Evolutionary conservation across 306 rosid genomes (phyloP), one percentile per base, ranked within the genome.

Genomic region (Cucumis sativus): DNA sequence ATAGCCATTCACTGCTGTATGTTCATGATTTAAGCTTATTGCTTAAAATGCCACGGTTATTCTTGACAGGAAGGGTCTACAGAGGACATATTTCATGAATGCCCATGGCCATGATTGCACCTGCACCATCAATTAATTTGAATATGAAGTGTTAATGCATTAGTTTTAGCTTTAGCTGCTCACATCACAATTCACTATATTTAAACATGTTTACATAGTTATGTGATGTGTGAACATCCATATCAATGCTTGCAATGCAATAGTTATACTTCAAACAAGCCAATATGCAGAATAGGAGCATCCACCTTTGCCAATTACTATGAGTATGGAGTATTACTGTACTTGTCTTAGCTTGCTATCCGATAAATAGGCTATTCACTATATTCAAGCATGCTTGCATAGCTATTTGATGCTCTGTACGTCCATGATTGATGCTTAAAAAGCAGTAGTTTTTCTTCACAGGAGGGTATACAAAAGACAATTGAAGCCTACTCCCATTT

Each of bases 391-490:
- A 47, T 25, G 77, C 39, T 52, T 30, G 11, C 61, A 17, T 52
- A 51, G 11, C 61, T 16, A 30, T 72, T 8, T 55, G 12, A 25
- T 25, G 68, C 79, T 59, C 14, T 75, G 52, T 17, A 74, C 49
- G 21, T 40, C 39, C 64, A 55, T 52, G 30, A 55, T 74, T 75
- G 23, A 60, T 57, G 49, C 67, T 16, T 75, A 21, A 43, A 59
- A 75, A 20, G 67, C 14, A 49, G 30, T 80, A 75, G 37, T 33
- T 33, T 63, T 74, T 82, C 80, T 68, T 74, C 86, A 84, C 88
- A 92, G 99, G 98, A 92, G 75, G 98, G 99, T 79, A 82, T 96
- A n/a, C 85, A 75, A 41, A 92, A 88, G 85, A 96, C 99, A 68
- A 83, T 92, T 52, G 91, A 91, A 57, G 89, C 99, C 72, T 96